Conservation (phyloP, 192 early-diverging fungal species). For the Dispira parvispora region DNA sequence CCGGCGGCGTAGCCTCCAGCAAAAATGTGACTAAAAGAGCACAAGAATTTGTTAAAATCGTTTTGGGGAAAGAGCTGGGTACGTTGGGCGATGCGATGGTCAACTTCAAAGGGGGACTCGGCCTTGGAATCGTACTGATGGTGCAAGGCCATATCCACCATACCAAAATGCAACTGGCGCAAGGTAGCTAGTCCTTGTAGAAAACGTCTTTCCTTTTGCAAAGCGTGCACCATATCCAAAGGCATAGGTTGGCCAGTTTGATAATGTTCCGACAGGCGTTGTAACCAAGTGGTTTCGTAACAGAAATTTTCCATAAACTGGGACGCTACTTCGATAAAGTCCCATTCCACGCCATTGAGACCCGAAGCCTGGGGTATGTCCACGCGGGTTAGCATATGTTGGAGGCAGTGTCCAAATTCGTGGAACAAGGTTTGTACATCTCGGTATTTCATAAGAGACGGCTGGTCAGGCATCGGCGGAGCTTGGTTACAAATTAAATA, state of each 20-base stretch:
- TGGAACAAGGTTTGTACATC: conserved; percentile 45
- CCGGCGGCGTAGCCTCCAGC: conserved; percentile 38
- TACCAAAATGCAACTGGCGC: conserved; percentile 38
- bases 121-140: conserved; percentile 17
- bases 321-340: conserved; percentile 39
- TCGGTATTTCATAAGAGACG: conserved; percentile 36
- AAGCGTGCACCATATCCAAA: conserved; percentile 30
- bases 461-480: conserved; percentile 22
- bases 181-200: conserved; percentile 31
- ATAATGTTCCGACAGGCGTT: conserved; percentile 29
- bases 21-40: conserved; percentile 40
- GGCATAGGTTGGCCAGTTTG: conserved; percentile 35
- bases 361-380: conserved; percentile 40
- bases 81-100: conserved; percentile 25
- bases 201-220: conserved; percentile 28
- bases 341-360: conserved; percentile 46
- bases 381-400: conserved; percentile 39
- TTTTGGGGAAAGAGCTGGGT: conserved; percentile 26
- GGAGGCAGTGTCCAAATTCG: conserved; percentile 44
- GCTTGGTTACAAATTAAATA: conserved; percentile 44
- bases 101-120: conserved; percentile 29
- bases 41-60: conserved; percentile 34
- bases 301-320: conserved; percentile 53
- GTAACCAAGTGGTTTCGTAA: conserved; percentile 31
- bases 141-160: conserved; percentile 33